Evolutionary conservation across 1,284 basidiomycete species (phyloP).

Genomic region (Ceratobasidium sp.): DNA sequence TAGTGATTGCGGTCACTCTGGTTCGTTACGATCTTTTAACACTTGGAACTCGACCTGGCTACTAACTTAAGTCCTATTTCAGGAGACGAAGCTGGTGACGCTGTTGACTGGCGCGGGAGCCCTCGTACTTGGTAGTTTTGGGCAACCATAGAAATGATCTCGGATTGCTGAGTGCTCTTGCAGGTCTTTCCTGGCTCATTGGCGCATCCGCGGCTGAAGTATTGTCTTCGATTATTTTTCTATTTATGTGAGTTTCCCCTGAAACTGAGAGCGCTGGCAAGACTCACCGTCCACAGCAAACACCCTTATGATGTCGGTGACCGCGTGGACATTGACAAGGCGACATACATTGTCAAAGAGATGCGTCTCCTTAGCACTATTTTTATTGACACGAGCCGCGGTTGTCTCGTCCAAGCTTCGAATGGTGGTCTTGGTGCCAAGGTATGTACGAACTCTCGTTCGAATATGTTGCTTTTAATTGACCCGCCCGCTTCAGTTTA

Average conservation of each 20-base stretch:
- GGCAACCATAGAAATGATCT: slow-evolving; percentile 13
- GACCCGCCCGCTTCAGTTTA: slow-evolving; percentile 60
- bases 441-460: slow-evolving; percentile 59
- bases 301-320: slow-evolving; percentile 84
- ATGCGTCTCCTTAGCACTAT: slow-evolving; percentile 64
- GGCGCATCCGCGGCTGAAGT: slow-evolving; percentile 67
- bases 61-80: slow-evolving; percentile 48
- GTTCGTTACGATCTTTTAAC: slow-evolving; percentile 57
- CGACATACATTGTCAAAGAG: slow-evolving; percentile 68
- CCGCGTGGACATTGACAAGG: slow-evolving; percentile 66
- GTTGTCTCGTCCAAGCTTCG: slow-evolving; percentile 71
- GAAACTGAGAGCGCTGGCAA: slow-evolving; percentile 54
- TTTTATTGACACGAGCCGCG: slow-evolving; percentile 60
- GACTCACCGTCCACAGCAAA: slow-evolving; percentile 14
- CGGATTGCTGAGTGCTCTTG: neutral
- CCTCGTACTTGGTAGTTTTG: slow-evolving; percentile 72
- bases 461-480: slow-evolving; percentile 37
- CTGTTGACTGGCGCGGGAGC: slow-evolving; percentile 85
- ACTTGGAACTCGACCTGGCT: neutral
- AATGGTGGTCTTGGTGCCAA: slow-evolving; percentile 74
- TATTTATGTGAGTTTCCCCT: slow-evolving; percentile 67
- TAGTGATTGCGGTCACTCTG: slow-evolving; percentile 81
- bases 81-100: slow-evolving; percentile 76
- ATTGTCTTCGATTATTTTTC: slow-evolving; percentile 82
- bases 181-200: slow-evolving; percentile 89